phyloP scores from a whole-genome alignment of 1,284 basidiomycete genomes.

The Marasmius oreades region DNA sequence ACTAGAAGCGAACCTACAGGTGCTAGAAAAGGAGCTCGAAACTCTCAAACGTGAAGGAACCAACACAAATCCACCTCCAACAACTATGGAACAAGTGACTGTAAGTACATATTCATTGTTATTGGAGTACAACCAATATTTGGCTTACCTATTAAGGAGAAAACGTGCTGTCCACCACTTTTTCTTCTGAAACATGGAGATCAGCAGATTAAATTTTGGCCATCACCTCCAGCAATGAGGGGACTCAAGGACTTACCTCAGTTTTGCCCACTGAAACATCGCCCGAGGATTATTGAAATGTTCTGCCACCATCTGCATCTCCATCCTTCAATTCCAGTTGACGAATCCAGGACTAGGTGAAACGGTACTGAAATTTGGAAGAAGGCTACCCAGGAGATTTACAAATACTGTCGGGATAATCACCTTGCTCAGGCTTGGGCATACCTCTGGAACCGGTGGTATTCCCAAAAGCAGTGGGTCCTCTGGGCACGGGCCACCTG shows the following conservation, averaged over 20 bases:
- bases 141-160: not conserved
- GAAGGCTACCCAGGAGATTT: no score
- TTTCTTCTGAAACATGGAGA: constrained; percentile 10
- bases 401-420: constrained; percentile 12
- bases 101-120: not conserved
- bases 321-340: no score
- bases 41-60: not conserved
- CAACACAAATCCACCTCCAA: not conserved
- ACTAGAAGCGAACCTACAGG: not conserved
- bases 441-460: constrained; percentile 20
- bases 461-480: constrained; percentile 12
- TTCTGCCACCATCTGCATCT: no score
- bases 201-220: constrained; percentile 5
- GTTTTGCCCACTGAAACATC: no score
- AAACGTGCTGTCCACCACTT: constrained; percentile 9
- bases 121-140: not conserved
- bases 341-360: no score
- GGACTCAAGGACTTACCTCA: no score
- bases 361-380: no score
- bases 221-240: no score
- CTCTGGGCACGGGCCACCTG: constrained; percentile 13
- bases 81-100: not conserved
- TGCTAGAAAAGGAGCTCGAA: not conserved
- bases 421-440: constrained; percentile 16
- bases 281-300: no score